These are phyloP conservation scores for Fusarium azukiicola DNA, from an alignment of 2,329 filamentous ascomycete genomes.

Conservation along the genomic window DNA sequence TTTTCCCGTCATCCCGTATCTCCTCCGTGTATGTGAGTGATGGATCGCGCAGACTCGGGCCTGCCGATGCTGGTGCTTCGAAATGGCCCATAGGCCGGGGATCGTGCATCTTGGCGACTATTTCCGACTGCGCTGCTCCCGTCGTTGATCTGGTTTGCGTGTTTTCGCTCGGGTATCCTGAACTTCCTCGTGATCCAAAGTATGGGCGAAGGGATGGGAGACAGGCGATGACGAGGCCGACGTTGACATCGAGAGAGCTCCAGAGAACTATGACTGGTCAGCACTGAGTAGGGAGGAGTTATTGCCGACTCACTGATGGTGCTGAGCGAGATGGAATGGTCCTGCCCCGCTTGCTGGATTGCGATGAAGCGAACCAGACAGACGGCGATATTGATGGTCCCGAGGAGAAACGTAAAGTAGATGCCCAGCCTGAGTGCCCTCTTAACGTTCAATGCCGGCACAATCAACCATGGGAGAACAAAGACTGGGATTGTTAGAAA, in stretches of 20 bases:
- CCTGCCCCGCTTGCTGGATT: slow-evolving; percentile 34
- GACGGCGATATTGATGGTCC: slow-evolving; percentile 42
- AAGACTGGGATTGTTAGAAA: slow-evolving; percentile 28
- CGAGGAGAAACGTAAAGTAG: slow-evolving; percentile 44
- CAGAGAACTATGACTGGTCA: slow-evolving; percentile 19
- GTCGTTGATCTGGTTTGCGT: background rate
- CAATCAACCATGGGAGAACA: slow-evolving; percentile 42
- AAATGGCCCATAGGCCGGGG: background rate
- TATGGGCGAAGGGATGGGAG: slow-evolving; percentile 46
- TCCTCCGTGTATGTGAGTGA: background rate
- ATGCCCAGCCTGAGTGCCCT: slow-evolving; percentile 33
- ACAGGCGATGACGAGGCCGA: slow-evolving; percentile 45
- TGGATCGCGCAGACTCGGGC: background rate
- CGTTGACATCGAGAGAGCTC: slow-evolving; percentile 41
- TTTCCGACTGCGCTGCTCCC: background rate
- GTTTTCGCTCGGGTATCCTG: slow-evolving; percentile 14
- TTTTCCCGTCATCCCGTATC: slow-evolving; percentile 13
- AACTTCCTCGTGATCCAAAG: slow-evolving; percentile 27
- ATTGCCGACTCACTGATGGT: slow-evolving; percentile 24
- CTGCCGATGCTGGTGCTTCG: background rate
- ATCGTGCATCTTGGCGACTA: background rate
- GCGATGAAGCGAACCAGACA: slow-evolving; percentile 39
- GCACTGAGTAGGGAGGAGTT: background rate
- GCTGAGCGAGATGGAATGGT: slow-evolving; percentile 34
- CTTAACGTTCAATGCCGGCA: slow-evolving; percentile 30